Evolutionary conservation across 495 filamentous ascomycete genomes (phyloP), one percentile per base, ranked within the genome.

Genomic region (Penicillium flavigenum): DNA sequence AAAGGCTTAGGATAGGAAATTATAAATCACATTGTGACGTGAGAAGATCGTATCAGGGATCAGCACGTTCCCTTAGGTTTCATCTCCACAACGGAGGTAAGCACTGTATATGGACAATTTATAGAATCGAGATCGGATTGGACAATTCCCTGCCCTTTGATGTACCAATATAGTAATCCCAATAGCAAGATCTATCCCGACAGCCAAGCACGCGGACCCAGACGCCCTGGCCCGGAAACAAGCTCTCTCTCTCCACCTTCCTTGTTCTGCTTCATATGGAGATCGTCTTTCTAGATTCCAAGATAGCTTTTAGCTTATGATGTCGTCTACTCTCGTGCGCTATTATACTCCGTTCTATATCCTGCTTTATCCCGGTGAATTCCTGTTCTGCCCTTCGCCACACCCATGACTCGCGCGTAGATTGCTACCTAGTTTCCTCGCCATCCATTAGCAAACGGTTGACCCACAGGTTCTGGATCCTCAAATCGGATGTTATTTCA

Each of bases 241-340:
- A 51, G 49, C 49, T 51, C 49, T 51, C 49, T 51, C 49, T 51
- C 34, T 27, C 49, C 49, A 48, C 14, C 16, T 51, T 51, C 44
- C 14, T 47, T 22, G 22, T 22, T 47, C 7, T 27, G 44, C 10
- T 26, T 27, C 43, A 47, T 39, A 39, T 47, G 8, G 42, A 14
- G 44, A 26, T 27, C 12, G 36, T 17, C 36, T n/a, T 38, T n/a
- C 36, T 3, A 17, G n/a, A 47, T 16, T 27, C 24, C 20, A n/a
- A 16, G 12, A 1, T 2, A 16, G 10, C 14, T 12, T 47, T 31
- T 32, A 34, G 46, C 46, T 17, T 31, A 17, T 47, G 31, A 4
- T 20, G 2, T 12, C 12, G 42, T 24, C 34, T 7, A 36, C 34
- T 8, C 2, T 17, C 36, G 27, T 26, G 27, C 43, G 43, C 43